These are phyloP conservation scores for Mollisiaceae sp. DNA, from an alignment of 2,329 filamentous ascomycete species.

Conservation along the genomic window DNA sequence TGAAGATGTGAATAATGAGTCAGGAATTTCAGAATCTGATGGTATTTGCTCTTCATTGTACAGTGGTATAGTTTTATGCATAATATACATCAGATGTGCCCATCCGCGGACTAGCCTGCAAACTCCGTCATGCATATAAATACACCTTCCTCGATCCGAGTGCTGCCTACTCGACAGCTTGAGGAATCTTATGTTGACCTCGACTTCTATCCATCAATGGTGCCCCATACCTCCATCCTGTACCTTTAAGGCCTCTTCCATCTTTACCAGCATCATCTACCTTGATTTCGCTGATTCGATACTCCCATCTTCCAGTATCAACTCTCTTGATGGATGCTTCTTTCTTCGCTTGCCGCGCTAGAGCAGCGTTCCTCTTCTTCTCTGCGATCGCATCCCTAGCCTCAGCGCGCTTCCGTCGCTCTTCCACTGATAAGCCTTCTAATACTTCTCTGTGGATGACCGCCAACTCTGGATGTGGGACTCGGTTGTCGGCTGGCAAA, in stretches of 20 bases:
- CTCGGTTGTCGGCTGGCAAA: constrained; percentile 63
- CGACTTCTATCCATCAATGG: constrained; percentile 66
- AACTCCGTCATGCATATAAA: constrained; percentile 23
- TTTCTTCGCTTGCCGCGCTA: constrained; percentile 44
- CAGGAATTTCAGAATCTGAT: not conserved
- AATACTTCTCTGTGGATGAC: constrained; percentile 56
- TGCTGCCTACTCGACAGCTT: constrained; percentile 50
- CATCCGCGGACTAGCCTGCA: not conserved
- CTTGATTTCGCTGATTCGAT: constrained; percentile 65
- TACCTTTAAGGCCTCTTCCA: constrained; percentile 56
- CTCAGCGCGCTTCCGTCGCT: constrained; percentile 33
- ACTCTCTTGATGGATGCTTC: constrained; percentile 52
- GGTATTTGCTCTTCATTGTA: constrained; percentile 16
- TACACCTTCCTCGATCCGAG: constrained; percentile 12
- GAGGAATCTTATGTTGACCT: constrained; percentile 71
- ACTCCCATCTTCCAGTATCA: constrained; percentile 59
- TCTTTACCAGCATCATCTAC: constrained; percentile 60
- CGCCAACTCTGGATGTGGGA: constrained; percentile 67
- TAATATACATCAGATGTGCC: constrained; percentile 20
- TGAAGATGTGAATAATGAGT: not conserved
- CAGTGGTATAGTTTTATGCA: constrained; percentile 25
- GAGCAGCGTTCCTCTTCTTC: constrained; percentile 48
- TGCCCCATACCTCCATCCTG: constrained; percentile 68
- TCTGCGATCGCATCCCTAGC: constrained; percentile 43
- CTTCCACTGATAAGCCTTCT: constrained; percentile 44